Evolutionary conservation across 805 yeast genomes (phyloP), one percentile per base, ranked within the genome.

Genomic region (Sugiyamaella mastotermitis): DNA sequence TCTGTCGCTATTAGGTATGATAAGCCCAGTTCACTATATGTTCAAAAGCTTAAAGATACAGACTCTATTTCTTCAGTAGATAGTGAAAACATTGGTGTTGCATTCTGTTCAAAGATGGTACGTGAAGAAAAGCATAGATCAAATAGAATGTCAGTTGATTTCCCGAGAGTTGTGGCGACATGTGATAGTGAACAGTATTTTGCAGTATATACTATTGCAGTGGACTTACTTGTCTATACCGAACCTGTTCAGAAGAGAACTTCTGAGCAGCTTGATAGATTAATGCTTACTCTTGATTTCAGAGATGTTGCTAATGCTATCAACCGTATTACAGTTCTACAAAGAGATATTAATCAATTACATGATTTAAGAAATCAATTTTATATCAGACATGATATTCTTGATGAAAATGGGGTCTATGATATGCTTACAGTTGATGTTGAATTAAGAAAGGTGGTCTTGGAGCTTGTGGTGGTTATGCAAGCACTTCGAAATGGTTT

Each of bases 171-270:
- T 15, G 69, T 72, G 4, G 69, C 86, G 1, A 66, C 76, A 4
- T 74, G 86, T 37, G 86, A 86, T 38, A 80, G 95, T 0, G 60
- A 62, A 31, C 94, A 86, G 52, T 88, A 84, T 55, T 68, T 68
- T 46, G 68, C 86, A 0, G 58, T 85, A 10, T 83, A 77, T 52
- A 68, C 73, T 11, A 74, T 87, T 26, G 65, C 73, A 1, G 67
- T 75, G 49, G 78, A 80, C 38, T 61, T 88, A 31, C 53, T 90
- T 42, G 66, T 84, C 22, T 85, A 84, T 53, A 66, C 75, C 4
- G 95, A 85, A 47, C 94, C 95, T 4, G 69, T 72, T 47, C 70
- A 73, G 31, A 74, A 75, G 43, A 62, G 65, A 24, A 56, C 80
- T 30, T 68, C 70, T 24, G 80, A 82, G 38, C 70, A 72, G 25